Evolutionary conservation across 2,329 filamentous ascomycete genomes (phyloP).

Genomic region (Didymella pomorum): DNA sequence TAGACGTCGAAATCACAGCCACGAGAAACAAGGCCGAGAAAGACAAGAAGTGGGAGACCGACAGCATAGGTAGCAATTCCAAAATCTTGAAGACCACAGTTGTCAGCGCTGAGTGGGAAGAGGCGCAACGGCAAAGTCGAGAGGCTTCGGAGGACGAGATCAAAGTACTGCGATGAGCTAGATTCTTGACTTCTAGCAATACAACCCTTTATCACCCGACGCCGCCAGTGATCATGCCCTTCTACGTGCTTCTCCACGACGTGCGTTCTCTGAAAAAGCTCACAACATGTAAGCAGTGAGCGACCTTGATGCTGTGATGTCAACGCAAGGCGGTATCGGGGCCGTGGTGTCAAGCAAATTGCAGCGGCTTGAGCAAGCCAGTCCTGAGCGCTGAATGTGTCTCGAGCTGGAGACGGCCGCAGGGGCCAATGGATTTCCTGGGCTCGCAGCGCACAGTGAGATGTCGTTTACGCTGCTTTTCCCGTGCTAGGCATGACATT

Average conservation of each 20-base stretch:
- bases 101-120: slow-evolving; percentile 47
- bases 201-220: neutral
- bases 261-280: too few relatives aligned
- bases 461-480: neutral
- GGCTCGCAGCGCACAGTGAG: neutral
- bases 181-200: neutral
- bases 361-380: neutral
- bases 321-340: neutral
- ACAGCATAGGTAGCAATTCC: slow-evolving; percentile 44
- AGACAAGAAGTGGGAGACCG: slow-evolving; percentile 43
- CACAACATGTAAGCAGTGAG: neutral
- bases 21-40: slow-evolving; percentile 23
- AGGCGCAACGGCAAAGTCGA: slow-evolving; percentile 31
- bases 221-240: neutral
- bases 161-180: slow-evolving; percentile 25
- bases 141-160: slow-evolving; percentile 35
- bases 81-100: slow-evolving; percentile 50
- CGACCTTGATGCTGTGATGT: neutral
- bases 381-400: neutral
- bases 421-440: neutral
- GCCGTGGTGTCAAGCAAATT: neutral
- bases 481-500: neutral
- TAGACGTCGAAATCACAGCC: slow-evolving; percentile 44
- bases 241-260: neutral
- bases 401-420: neutral